Percentiles rank a stretch among this genome's conserved stretches.
phyloP scores from a whole-genome alignment of 768 basidiomycete genomes.

The Kwoniella bestiolae region DNA sequence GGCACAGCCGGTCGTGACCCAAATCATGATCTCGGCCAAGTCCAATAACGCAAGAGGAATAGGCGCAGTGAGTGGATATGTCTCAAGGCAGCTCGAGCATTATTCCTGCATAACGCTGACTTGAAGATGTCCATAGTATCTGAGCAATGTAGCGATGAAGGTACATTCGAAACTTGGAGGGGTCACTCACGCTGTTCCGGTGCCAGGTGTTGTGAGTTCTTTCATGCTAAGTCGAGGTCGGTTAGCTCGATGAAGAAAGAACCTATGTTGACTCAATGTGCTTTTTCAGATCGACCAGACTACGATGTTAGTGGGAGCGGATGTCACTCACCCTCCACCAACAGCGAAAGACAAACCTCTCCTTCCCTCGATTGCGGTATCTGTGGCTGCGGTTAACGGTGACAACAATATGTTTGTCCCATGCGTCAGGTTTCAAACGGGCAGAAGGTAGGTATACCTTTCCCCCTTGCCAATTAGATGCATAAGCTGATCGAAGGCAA shows the following conservation, averaged over 20 bases:
- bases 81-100: no score
- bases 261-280: not conserved
- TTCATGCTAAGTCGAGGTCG: no score
- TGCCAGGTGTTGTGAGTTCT: no score
- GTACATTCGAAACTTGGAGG: slow-evolving; percentile 55
- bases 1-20: no score
- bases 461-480: not conserved
- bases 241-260: not conserved
- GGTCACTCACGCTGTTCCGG: slow-evolving; percentile 45
- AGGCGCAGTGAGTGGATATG: no score
- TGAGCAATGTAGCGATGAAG: slow-evolving; percentile 47
- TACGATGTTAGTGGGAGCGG: slow-evolving; percentile 49
- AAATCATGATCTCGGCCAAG: no score
- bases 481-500: not conserved
- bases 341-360: slow-evolving; percentile 22
- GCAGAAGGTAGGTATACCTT: slow-evolving; percentile 38
- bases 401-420: slow-evolving; percentile 33
- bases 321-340: slow-evolving; percentile 43
- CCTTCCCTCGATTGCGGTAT: slow-evolving; percentile 45
- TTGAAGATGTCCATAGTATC: not conserved
- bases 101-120: no score
- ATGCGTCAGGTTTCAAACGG: slow-evolving; percentile 52
- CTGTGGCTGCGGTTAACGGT: slow-evolving; percentile 40
- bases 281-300: slow-evolving; percentile 29
- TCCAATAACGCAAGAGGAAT: no score